phyloP scores from a whole-genome alignment of 257 asterid species.

The Plantago major region DNA sequence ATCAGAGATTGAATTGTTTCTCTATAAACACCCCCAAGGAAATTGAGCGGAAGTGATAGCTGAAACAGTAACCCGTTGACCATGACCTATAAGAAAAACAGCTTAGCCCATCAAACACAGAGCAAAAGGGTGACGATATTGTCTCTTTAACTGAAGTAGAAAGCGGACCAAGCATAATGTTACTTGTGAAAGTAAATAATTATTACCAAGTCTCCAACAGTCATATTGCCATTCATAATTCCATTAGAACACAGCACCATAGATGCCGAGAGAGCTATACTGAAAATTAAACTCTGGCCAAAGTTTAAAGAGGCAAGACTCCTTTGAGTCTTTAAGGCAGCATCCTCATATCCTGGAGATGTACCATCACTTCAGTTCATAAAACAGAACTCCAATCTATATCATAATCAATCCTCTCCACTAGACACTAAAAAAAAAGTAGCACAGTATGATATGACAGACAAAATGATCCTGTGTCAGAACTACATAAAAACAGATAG shows the following conservation, averaged over 20 bases:
- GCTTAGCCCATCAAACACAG: constrained; percentile 15
- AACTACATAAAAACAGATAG: too few species aligned
- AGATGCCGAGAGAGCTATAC: constrained; percentile 82
- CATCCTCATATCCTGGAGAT: constrained; percentile 84
- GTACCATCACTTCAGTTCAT: constrained; percentile 13
- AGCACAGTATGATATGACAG: too few species aligned
- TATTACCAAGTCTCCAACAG: constrained; percentile 95
- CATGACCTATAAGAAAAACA: constrained; percentile 63
- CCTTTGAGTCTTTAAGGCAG: constrained; percentile 86
- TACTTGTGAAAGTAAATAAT: constrained; percentile 9
- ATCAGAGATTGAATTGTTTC: constrained; percentile 89
- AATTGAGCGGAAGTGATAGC: constrained; percentile 94
- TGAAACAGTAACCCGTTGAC: constrained; percentile 96
- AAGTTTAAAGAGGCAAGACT: constrained; percentile 89
- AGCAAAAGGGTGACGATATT: constrained; percentile 3
- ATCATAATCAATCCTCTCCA: not conserved
- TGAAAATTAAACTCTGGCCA: constrained; percentile 88
- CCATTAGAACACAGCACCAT: constrained; percentile 93
- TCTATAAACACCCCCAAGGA: constrained; percentile 92
- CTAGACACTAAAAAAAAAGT: not conserved
- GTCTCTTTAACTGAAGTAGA: constrained; percentile 11
- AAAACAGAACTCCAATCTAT: constrained; percentile 11
- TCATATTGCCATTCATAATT: constrained; percentile 76
- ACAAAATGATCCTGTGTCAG: too few species aligned
- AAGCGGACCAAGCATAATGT: constrained; percentile 7